Percentiles rank a stretch among this genome's conserved stretches.
Evolutionary conservation across 225 moss, liverwort and hornwort genomes (phyloP).

Genomic region (Anthoceros angustus): DNA sequence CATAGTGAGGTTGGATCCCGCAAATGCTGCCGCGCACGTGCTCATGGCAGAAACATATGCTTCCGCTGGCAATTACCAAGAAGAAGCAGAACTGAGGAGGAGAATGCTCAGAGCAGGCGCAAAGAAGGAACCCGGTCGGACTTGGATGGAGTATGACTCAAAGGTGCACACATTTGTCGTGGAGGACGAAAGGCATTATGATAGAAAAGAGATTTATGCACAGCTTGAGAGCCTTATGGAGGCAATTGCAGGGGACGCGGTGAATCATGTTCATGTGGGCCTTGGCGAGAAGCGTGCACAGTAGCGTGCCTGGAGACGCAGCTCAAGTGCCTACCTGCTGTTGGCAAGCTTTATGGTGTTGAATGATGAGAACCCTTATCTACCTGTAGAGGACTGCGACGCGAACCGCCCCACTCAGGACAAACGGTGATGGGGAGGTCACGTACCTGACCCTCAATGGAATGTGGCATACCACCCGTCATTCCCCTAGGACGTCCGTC

Average conservation of each 20-base stretch:
- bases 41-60: constrained; percentile 25
- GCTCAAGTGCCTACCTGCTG: no score
- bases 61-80: constrained; percentile 25
- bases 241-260: neutral
- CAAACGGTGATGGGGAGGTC: no score
- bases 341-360: no score
- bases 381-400: no score
- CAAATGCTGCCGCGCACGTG: constrained; percentile 30
- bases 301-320: no score
- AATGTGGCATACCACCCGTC: no score
- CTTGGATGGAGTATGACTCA: constrained; percentile 33
- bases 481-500: no score
- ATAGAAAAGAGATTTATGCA: neutral
- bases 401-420: no score
- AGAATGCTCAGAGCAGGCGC: constrained; percentile 24
- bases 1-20: constrained; percentile 18
- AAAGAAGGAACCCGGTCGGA: constrained; percentile 30
- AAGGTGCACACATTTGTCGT: constrained; percentile 1
- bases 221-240: neutral
- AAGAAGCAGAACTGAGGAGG: constrained; percentile 15
- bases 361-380: no score
- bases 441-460: no score
- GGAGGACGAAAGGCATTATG: neutral
- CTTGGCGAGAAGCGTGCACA: no score
- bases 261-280: no score